Base-by-base conservation (phyloP, 2,329 filamentous ascomycete genomes). In the Monosporascus sp. region DNA sequence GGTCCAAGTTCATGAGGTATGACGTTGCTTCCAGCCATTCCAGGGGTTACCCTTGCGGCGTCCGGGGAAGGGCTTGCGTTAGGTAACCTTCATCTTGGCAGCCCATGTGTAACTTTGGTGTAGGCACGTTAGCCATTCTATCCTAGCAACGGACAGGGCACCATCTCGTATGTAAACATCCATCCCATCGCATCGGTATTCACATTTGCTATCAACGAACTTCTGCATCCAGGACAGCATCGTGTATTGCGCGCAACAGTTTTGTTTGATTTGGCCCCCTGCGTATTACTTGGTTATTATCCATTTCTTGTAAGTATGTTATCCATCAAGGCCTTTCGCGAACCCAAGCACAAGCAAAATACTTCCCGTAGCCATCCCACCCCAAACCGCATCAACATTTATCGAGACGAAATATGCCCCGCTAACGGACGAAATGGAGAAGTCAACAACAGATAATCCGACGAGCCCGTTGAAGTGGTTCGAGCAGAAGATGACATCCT, bases 401-500 rank as follows among this genome's bases (percentile, higher is more conserved):
- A 40, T 40, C 31, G 35, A 17, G 15, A 37, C 14, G 7, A 48
- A 45, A 46, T 14, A 51, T 51, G 52, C 55, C 58, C 58, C 54
- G 61, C 63, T 64, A 61, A 66, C 63, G 52, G 53, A 38, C 41
- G 37, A 54, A 20, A 64, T 65, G 62, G 44, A 60, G 50, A 56
- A 63, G 59, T 50, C 61, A 53, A 51, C 57, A 51, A 51, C 57
- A 51, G 48, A 48, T 26, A 24, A 37, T 6, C 40, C 35, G 20
- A 46, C 40, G 26, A 57, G 57, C 45, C 57, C 63, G 17, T 52
- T 64, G 44, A 54, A 48, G 22, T 57, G 51, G 46, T 38, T 62
- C 38, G 56, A 57, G 55, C 58, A 50, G 60, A 76, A 65, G 63
- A 91, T 90, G 88, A 82, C 86, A 68, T 88, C 87, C 61, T 89